Evolutionary conservation across 2,329 filamentous ascomycete species (phyloP), one percentile per base, ranked within the genome.

Genomic region (Graphilbum sp.): DNA sequence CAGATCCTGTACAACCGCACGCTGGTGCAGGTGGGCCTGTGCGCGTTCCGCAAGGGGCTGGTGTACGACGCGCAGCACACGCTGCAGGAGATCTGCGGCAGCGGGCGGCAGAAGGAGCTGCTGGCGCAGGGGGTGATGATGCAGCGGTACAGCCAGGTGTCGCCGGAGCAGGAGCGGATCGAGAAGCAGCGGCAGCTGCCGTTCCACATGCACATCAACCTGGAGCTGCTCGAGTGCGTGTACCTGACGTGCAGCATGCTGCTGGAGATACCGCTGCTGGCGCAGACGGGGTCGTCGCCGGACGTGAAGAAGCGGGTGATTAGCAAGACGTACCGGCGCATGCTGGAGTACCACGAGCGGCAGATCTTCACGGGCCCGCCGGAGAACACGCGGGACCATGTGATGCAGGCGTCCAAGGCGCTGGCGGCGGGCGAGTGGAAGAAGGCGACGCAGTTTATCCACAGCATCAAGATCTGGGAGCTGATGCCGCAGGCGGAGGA

Each of bases 131-230:
- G 90, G 59, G 85, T 98, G 45, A 94, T 96, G 69, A 90, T 98
- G 59, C 90, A 98, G 66, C 76, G 90, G 50, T 98, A 87, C 65
- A 88, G 75, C 52, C 87, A 94, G 54, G 90, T 98, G 44, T 90
- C 87, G 27, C 90, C 90, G 16, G 90, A 98, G 63, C 90, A 98
- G 62, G 90, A 98, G 66, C 83, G 88, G 48, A 72, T 96, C 30
- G 90, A 98, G 67, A 84, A 90, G 57, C 88, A 96, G 64, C 79
- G 90, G 52, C 90, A 98, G 64, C 73, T 98, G 49, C 90, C 90
- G 29, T 98, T 98, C 78, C 90, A 98, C 68, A 95, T 98, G 86
- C 90, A 98, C 72, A 98, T 98, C 69, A 98, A 98, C 69, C 73
- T 98, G 37, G 90, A 98, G 61, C 75, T 98, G 39, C 74, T 98